Evolutionary conservation across 352 stramenopile species (phyloP).

Genomic region (Globisporangium cystogenes): DNA sequence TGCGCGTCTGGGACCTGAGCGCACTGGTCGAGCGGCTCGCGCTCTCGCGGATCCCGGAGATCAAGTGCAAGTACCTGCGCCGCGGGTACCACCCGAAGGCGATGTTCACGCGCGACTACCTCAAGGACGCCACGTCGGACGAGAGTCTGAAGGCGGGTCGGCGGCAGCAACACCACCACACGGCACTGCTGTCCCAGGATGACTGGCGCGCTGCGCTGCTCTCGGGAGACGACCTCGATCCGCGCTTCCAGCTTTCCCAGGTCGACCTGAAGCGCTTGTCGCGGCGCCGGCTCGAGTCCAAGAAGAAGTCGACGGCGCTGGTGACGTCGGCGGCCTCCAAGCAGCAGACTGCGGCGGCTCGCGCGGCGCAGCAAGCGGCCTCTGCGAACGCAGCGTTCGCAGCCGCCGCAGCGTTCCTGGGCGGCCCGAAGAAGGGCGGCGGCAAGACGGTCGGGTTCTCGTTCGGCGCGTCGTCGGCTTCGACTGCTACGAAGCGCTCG

Average conservation of each 20-base stretch:
- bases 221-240: conserved; percentile 23
- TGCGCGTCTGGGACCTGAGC: conserved; percentile 47
- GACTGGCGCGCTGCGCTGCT: conserved; percentile 32
- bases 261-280: conserved; percentile 38
- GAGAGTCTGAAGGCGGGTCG: not conserved
- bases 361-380: conserved; percentile 18
- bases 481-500: conserved; percentile 1
- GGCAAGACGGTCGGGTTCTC: conserved; percentile 9
- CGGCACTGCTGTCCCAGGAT: conserved; percentile 13
- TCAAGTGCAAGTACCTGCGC: conserved; percentile 51
- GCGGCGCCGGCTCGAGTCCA: conserved; percentile 21
- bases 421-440: conserved; percentile 2
- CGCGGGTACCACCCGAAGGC: conserved; percentile 58
- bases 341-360: not conserved
- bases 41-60: conserved; percentile 52
- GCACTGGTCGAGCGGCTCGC: conserved; percentile 41
- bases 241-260: conserved; percentile 31
- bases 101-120: conserved; percentile 53
- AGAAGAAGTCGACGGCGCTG: conserved; percentile 16
- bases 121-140: conserved; percentile 26
- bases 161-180: conserved; percentile 19
- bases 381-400: conserved; percentile 30
- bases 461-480: not conserved
- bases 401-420: conserved; percentile 39
- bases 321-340: not conserved